Base-by-base conservation (phyloP, 768 basidiomycete species). In the Panellus pusillus region DNA sequence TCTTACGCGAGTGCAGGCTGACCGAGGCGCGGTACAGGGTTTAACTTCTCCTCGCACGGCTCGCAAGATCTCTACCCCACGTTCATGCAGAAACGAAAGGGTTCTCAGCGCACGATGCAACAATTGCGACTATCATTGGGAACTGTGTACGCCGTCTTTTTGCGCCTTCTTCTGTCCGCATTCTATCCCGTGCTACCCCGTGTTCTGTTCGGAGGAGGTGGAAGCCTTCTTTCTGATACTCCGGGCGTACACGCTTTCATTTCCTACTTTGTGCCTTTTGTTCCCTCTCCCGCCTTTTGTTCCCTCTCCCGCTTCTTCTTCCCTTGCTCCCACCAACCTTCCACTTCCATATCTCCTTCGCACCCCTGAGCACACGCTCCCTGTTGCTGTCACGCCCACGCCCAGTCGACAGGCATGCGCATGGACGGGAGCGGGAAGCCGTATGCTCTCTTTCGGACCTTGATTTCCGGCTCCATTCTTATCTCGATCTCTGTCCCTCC, bases 1-100 rank as follows among this genome's bases (percentile, higher is more conserved):
- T 27, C 14, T 31, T 35, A 45, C 31, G 27, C 14, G 51, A 19
- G 18, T 42, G 18, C n/a, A 15, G 32, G 32, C 32, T 35, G 32
- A 35, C 8, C 14, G 32, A 14, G 19, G 17, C 27, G 19, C 31
- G 15, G 6, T 32, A 45, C 53, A 83, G 84, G 84, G 11, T 87
- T 89, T 76, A 89, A 88, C 67, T 88, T 91, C 71, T 75, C 88
- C 57, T 84, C 84, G 11, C 89, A 89, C 68, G 87, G 87, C 13
- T 86, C 83, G 42, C 53, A 84, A 76, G 87, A 90, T 70, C 67
- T 89, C n/a, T 92, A 90, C 70, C 90, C 91, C 45, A 89, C 86
- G 9, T 92, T 89, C 65, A 73, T 92, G 45, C 68, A 82, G 50
- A 70, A 68, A 75, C 82, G 19, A 93, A 92, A 65, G 74, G 76